Base-by-base conservation (phyloP, 2,329 filamentous ascomycete species). In the Sporothrix brunneoviolacea region DNA sequence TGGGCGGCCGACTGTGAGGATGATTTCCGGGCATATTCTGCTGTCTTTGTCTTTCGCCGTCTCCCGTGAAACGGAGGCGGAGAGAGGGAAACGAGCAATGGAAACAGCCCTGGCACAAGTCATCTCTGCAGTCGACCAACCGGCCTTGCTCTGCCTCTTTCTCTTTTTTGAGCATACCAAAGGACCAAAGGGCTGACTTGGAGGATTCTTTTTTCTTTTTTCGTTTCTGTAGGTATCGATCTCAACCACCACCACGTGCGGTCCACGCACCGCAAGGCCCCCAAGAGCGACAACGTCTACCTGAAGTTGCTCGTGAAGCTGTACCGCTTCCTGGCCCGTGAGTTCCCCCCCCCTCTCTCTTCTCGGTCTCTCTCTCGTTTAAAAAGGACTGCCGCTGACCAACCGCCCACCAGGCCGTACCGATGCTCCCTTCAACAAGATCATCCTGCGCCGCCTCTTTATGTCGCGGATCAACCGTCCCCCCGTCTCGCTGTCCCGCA, bases 381-480 rank as follows among this genome's bases (percentile, higher is more conserved):
- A 27, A 13, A 28, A 28, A 28, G 24, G 24, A 28, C n/a, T n/a
- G n/a, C n/a, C n/a, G 10, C 24, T 28, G 24, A 28, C 8, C 16
- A 4, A 19, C 24, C 12, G 37, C 21, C 24, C 4, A 40, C 48
- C 64, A 94, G 88, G 90, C 76, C 91, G 93, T 70, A 98, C 93
- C 70, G 93, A 97, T 73, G 82, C 89, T 61, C 82, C 82, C 77
- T 98, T 98, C 88, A 98, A 98, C 87, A 94, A 95, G 82, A 88
- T 93, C 67, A 83, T 98, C 69, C 88, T 98, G 67, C 90, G 91
- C 72, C 88, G 93, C 68, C 86, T 98, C 57, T 95, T 95, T 71
- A 95, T 93, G 88, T 95, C 90, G 73, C 89, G 91, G 76, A 95
- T 94, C 77, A 97, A 97, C 87, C 87, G 91, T 64, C 88, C 89